These are phyloP conservation scores for Pleurotus sapidus DNA, from an alignment of 768 basidiomycete species.

Conservation along the genomic window DNA sequence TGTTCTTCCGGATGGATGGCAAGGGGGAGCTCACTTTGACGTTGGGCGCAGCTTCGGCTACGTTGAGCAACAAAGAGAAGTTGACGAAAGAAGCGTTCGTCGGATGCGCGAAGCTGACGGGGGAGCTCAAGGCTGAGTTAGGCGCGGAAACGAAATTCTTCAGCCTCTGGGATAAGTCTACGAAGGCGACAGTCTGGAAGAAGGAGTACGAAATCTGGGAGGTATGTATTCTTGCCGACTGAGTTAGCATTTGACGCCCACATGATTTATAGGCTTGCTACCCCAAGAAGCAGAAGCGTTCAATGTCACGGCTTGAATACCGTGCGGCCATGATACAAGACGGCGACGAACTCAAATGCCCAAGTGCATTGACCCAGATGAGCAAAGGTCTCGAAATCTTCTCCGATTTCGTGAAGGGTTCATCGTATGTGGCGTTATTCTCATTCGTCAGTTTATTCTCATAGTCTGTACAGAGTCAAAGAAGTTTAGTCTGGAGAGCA, in stretches of 20 bases:
- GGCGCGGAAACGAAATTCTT: constrained; percentile 3
- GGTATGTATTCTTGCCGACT: background rate
- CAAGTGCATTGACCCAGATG: background rate
- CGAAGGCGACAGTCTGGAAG: constrained; percentile 3
- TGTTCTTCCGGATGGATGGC: constrained; percentile 4
- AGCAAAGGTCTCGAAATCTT: constrained; percentile 6
- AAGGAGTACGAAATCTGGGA: constrained; percentile 7
- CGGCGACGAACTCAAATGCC: background rate
- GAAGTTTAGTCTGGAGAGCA: background rate
- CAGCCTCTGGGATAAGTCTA: constrained; percentile 6
- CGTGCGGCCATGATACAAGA: constrained; percentile 1
- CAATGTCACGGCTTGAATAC: background rate
- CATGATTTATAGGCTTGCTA: background rate
- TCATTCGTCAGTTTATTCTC: background rate
- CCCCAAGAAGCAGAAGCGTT: constrained; percentile 5
- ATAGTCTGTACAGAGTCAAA: background rate
- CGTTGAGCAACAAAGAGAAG: constrained; percentile 3
- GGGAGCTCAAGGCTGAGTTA: constrained; percentile 3
- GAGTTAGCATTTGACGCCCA: background rate
- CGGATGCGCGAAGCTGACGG: constrained; percentile 4
- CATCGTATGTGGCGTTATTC: background rate
- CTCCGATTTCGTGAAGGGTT: constrained; percentile 6
- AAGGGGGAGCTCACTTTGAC: constrained; percentile 5
- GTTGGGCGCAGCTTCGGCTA: background rate
- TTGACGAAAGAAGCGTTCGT: constrained; percentile 4